A percentile compares a stretch with the other conserved stretches of the same genome.
These are phyloP conservation scores for Cicer bijugum DNA, from an alignment of 306 rosid species.

Conservation along the genomic window DNA sequence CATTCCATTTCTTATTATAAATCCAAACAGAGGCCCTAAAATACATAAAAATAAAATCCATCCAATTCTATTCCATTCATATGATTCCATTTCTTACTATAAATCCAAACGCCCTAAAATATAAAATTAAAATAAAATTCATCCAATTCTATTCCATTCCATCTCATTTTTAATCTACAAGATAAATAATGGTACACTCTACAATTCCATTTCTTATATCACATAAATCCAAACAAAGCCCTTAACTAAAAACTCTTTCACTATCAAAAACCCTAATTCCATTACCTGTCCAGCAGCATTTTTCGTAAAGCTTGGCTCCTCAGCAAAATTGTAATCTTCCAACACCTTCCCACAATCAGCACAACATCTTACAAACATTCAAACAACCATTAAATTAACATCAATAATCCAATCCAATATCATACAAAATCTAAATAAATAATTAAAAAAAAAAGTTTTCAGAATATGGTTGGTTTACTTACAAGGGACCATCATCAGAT, in stretches of 20 bases:
- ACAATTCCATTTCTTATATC: neutral
- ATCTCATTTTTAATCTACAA: neutral
- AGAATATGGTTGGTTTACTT: neutral
- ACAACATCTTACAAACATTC: constrained; percentile 4
- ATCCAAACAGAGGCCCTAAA: neutral
- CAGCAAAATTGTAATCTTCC: neutral
- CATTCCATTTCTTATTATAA: neutral
- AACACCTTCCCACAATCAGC: neutral
- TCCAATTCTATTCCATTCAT: neutral
- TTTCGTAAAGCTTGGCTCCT: constrained; percentile 39
- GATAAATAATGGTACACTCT: neutral
- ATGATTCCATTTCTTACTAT: neutral
- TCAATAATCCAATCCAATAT: neutral
- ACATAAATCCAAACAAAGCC: neutral
- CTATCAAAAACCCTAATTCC: neutral
- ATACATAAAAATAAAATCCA: neutral
- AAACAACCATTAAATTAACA: neutral
- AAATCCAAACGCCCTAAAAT: neutral
- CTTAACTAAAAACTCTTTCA: constrained; percentile 5
- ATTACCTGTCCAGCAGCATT: constrained; percentile 41
- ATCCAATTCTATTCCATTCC: neutral
- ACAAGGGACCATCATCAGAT: neutral
- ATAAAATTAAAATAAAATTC: neutral
- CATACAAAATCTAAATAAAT: neutral
- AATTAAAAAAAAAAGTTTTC: neutral